These are phyloP conservation scores for Hypsizygus ulmarius DNA, from an alignment of 1,284 basidiomycete species.

Conservation along the genomic window DNA sequence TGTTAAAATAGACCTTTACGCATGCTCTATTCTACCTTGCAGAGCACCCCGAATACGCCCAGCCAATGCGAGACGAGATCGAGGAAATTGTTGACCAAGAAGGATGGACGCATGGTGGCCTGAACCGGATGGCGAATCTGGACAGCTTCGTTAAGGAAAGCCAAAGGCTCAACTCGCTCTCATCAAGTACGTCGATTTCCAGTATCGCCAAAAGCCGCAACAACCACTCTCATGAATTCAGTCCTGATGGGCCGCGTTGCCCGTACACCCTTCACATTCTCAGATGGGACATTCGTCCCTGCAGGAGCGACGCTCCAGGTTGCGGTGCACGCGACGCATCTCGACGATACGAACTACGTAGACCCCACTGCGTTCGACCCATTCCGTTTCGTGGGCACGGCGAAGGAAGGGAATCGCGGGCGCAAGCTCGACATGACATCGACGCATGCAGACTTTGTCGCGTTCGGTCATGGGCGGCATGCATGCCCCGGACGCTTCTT, in stretches of 20 bases:
- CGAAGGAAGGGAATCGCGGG: slow-evolving; percentile 10
- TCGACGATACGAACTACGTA: slow-evolving; percentile 20
- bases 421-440: slow-evolving; percentile 27
- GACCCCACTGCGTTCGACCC: slow-evolving; percentile 26
- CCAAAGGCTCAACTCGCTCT: slow-evolving; percentile 17
- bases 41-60: slow-evolving; percentile 34
- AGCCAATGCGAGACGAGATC: slow-evolving; percentile 43
- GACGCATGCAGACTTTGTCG: slow-evolving; percentile 28
- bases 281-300: slow-evolving; percentile 30
- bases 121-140: slow-evolving; percentile 37
- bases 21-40: slow-evolving; percentile 39
- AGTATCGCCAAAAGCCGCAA: background rate
- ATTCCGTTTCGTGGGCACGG: slow-evolving; percentile 25
- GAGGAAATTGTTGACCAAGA: slow-evolving; percentile 27
- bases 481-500: slow-evolving; percentile 30
- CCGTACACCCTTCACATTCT: slow-evolving; percentile 28
- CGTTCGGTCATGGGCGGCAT: slow-evolving; percentile 36
- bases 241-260: slow-evolving; percentile 23
- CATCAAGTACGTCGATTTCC: slow-evolving; percentile 15
- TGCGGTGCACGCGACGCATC: slow-evolving; percentile 19
- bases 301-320: slow-evolving; percentile 23
- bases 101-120: slow-evolving; percentile 41
- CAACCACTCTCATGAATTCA: slow-evolving; percentile 1
- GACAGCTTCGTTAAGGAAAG: slow-evolving; percentile 39
- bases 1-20: slow-evolving; percentile 7